These are phyloP conservation scores for Stereocaulon alpinum DNA, from an alignment of 495 filamentous ascomycete species.

Conservation along the genomic window DNA sequence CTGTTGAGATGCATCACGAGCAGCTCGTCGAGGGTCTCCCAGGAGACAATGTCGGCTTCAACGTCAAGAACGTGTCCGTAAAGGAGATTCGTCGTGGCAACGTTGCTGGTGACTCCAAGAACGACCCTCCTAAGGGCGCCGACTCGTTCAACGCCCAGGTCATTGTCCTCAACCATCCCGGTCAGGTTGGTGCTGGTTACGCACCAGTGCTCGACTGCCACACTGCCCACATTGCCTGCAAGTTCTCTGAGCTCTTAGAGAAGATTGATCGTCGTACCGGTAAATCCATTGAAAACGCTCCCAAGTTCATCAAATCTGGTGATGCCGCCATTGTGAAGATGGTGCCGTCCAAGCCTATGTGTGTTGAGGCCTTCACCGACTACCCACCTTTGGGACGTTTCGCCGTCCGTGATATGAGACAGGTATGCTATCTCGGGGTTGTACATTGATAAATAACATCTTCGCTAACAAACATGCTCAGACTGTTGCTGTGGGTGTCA, in stretches of 20 bases:
- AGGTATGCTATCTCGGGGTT: slow-evolving; percentile 8
- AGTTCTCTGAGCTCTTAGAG: slow-evolving; percentile 96
- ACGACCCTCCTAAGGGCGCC: slow-evolving; percentile 81
- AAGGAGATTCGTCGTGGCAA: slow-evolving; percentile 99
- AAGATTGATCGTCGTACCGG: slow-evolving; percentile 99
- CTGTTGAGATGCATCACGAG: slow-evolving; percentile 99
- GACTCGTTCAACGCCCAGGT: slow-evolving; percentile 99
- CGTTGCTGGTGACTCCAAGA: slow-evolving; percentile 99
- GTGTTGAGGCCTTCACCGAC: slow-evolving; percentile 98
- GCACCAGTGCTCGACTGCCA: slow-evolving; percentile 98
- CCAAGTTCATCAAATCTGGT: slow-evolving; percentile 99
- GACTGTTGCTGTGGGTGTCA: slow-evolving; percentile 91
- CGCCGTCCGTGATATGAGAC: slow-evolving; percentile 70
- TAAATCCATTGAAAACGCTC: slow-evolving; percentile 80
- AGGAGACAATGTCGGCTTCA: slow-evolving; percentile 99
- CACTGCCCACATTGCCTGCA: slow-evolving; percentile 99
- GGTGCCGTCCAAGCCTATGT: slow-evolving; percentile 99
- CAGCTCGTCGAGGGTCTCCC: slow-evolving; percentile 93
- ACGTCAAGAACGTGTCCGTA: slow-evolving; percentile 99
- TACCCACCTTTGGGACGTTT: slow-evolving; percentile 99
- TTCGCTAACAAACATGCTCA: slow-evolving; percentile 49
- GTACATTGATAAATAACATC: background rate
- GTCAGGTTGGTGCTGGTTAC: slow-evolving; percentile 97
- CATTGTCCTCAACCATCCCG: slow-evolving; percentile 99
- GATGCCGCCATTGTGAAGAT: slow-evolving; percentile 99